Percentiles rank a stretch among this genome's conserved stretches.
Conservation (phyloP, 176 grass and related monocot species). For the Dendrocalamus sinicus region DNA sequence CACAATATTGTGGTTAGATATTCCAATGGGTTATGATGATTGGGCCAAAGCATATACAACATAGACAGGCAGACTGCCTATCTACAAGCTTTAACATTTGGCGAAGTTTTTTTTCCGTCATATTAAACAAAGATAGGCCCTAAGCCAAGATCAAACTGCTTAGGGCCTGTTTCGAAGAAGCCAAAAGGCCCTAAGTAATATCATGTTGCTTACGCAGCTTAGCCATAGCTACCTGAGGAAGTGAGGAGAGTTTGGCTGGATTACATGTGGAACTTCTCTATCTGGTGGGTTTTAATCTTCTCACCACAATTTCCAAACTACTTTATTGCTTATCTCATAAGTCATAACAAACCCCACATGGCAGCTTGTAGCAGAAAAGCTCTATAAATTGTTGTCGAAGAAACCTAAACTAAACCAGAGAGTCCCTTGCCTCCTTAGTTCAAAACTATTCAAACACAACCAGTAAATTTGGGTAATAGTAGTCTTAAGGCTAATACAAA, state of each 20-base stretch:
- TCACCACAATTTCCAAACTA: neutral
- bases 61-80: neutral
- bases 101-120: neutral
- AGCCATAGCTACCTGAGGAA: neutral
- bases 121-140: neutral
- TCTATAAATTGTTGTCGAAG: neutral
- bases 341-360: neutral
- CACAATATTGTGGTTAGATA: neutral
- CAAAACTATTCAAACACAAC: neutral
- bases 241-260: neutral
- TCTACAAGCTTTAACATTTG: neutral
- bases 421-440: neutral
- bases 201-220: neutral
- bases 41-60: slow-evolving; percentile 18
- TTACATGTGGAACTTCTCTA: neutral
- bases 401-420: slow-evolving; percentile 18
- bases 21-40: neutral
- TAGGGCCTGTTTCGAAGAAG: neutral
- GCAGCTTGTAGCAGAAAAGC: slow-evolving; percentile 2
- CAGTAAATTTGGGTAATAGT: neutral
- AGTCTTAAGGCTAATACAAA: neutral
- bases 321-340: neutral
- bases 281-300: neutral
- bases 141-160: neutral
- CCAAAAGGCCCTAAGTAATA: neutral